A percentile compares a stretch with the other conserved stretches of the same genome.
These are phyloP conservation scores for Zygotorulaspora chibaensis DNA, from an alignment of 805 yeast species.

Conservation along the genomic window DNA sequence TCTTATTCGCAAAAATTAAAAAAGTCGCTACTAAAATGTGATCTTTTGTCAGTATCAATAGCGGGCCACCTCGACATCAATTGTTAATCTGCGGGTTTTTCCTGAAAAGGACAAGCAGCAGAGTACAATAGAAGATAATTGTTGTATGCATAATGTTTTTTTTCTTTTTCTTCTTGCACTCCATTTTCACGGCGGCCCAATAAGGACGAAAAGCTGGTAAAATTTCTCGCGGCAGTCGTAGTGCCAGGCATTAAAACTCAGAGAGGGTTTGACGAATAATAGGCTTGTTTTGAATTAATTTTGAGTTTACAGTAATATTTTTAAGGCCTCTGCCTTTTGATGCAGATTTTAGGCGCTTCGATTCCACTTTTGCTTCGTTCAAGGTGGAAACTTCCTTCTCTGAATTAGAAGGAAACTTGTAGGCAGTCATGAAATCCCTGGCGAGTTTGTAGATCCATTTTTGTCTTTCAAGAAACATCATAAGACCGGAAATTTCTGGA, in stretches of 20 bases:
- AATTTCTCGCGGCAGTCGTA: constrained; percentile 2
- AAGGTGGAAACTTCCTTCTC: background rate
- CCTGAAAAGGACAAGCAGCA: background rate
- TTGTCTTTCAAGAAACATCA: constrained; percentile 50
- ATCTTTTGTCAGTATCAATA: no score
- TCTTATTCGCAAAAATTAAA: background rate
- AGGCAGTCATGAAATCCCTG: constrained; percentile 37
- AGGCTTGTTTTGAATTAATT: constrained; percentile 19
- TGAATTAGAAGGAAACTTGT: constrained; percentile 26
- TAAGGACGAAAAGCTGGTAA: background rate
- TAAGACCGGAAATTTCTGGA: constrained; percentile 42
- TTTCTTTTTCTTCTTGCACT: background rate
- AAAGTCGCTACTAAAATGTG: background rate
- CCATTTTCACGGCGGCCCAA: background rate
- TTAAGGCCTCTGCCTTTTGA: constrained; percentile 6
- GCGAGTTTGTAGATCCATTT: constrained; percentile 66
- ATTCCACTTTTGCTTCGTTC: background rate
- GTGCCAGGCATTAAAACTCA: constrained; percentile 4
- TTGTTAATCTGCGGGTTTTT: background rate
- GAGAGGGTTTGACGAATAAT: constrained; percentile 21
- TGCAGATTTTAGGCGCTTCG: background rate
- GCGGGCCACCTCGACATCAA: no score
- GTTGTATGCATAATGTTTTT: background rate
- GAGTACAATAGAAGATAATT: background rate
- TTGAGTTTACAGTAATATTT: constrained; percentile 15